Percentiles rank a stretch among this genome's conserved stretches.
Evolutionary conservation across 1,284 basidiomycete species (phyloP).

Genomic region (Dichomitus squalens): DNA sequence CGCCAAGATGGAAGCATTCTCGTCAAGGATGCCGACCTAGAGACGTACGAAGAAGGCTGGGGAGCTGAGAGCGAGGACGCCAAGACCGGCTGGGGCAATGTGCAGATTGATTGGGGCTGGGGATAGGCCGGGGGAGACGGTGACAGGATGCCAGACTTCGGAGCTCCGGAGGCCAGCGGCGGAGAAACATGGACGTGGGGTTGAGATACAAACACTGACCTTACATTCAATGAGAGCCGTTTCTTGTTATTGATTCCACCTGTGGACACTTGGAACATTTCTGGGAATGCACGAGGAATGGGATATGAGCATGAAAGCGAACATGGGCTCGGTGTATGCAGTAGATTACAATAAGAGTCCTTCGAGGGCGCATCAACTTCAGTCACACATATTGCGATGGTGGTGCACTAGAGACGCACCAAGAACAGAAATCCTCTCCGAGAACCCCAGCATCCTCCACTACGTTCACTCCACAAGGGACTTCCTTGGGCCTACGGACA

Average conservation of each 20-base stretch:
- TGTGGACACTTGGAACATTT: neutral
- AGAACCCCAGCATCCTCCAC: neutral
- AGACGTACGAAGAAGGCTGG: neutral
- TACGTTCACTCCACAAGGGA: conserved; percentile 18
- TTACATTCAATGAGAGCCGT: neutral
- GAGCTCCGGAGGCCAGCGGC: neutral
- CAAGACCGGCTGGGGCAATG: neutral
- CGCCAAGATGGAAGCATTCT: neutral
- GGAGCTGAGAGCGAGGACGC: neutral
- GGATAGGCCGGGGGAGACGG: neutral
- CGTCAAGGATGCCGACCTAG: neutral
- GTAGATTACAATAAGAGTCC: conserved; percentile 8
- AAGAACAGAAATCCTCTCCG: neutral
- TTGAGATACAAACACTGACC: neutral
- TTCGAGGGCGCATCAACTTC: neutral
- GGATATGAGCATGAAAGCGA: conserved; percentile 8
- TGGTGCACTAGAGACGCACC: neutral
- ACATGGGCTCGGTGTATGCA: neutral
- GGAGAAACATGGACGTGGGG: neutral
- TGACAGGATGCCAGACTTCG: conserved; percentile 1
- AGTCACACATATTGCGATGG: neutral
- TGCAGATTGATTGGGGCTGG: neutral
- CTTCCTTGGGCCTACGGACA: conserved; percentile 27
- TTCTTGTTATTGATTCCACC: too few relatives aligned
- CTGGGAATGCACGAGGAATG: neutral